Conservation (phyloP, 2,329 filamentous ascomycete genomes). For the Cordyceps cicadae region DNA sequence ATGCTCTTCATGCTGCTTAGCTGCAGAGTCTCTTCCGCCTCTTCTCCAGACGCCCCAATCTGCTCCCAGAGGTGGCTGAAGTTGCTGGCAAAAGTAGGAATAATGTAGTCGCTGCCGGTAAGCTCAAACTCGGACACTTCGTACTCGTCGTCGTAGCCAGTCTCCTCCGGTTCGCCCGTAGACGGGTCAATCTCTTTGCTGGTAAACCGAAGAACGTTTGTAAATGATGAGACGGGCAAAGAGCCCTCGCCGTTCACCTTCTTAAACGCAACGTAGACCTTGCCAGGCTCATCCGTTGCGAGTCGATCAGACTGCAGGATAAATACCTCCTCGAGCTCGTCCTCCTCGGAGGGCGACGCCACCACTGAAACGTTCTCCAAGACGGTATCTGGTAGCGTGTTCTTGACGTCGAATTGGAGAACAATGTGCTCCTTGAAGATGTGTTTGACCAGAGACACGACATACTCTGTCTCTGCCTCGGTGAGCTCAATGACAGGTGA, state of each 20-base stretch:
- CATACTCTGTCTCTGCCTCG: conserved; percentile 95
- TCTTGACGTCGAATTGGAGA: conserved; percentile 94
- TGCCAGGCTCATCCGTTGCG: conserved; percentile 76
- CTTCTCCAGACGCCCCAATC: conserved; percentile 77
- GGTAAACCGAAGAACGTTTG: conserved; percentile 91
- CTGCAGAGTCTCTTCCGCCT: conserved; percentile 85
- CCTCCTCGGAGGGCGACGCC: conserved; percentile 71
- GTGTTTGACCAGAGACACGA: conserved; percentile 89
- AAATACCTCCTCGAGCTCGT: conserved; percentile 82
- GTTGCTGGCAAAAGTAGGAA: conserved; percentile 87
- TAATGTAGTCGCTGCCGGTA: conserved; percentile 83
- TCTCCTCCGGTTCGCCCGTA: conserved; percentile 85
- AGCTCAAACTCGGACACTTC: conserved; percentile 91
- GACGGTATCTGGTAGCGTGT: conserved; percentile 85
- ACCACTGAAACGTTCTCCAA: conserved; percentile 83
- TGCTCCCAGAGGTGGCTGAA: conserved; percentile 96
- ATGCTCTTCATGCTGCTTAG: conserved; percentile 85
- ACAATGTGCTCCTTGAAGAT: conserved; percentile 97
- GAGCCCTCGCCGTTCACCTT: conserved; percentile 66
- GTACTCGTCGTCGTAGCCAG: conserved; percentile 95
- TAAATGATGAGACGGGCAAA: conserved; percentile 75
- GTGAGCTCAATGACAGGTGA: conserved; percentile 80
- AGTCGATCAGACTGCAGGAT: conserved; percentile 84
- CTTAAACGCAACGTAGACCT: conserved; percentile 91
- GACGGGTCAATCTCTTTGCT: conserved; percentile 96